Conservation (phyloP, 2,329 filamentous ascomycete genomes). For the Trichophyton equinum region DNA sequence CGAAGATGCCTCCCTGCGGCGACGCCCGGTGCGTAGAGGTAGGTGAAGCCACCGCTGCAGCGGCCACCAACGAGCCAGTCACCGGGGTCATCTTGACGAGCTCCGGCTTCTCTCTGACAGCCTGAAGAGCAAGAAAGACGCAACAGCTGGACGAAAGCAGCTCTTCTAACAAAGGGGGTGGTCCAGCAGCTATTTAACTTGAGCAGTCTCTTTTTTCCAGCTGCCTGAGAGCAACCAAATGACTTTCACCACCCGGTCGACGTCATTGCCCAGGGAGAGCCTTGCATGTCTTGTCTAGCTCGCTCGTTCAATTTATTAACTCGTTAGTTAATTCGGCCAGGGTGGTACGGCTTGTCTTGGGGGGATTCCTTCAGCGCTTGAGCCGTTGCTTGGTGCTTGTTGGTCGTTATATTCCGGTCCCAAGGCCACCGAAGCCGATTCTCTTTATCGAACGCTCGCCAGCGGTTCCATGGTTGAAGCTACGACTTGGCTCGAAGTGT, state of each 20-base stretch:
- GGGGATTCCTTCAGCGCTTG: background rate
- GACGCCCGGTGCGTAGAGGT: slow-evolving; percentile 28
- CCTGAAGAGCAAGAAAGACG: background rate
- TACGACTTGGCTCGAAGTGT: too few species aligned
- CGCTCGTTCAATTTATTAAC: too few species aligned
- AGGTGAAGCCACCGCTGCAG: slow-evolving; percentile 11
- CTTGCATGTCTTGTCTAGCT: background rate
- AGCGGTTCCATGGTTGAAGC: too few species aligned
- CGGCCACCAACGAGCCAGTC: slow-evolving; percentile 6
- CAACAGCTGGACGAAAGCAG: too few species aligned
- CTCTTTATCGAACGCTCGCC: too few species aligned
- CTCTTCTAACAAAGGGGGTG: too few species aligned
- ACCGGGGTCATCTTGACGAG: slow-evolving; percentile 5
- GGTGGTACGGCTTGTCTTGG: background rate
- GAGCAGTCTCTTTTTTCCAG: too few species aligned
- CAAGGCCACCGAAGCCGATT: background rate
- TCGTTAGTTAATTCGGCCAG: background rate
- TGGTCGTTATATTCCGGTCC: background rate
- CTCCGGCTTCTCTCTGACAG: background rate
- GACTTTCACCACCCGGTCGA: too few species aligned
- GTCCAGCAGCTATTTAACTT: too few species aligned
- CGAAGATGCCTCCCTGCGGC: slow-evolving; percentile 57
- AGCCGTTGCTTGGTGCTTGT: background rate
- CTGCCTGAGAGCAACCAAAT: too few species aligned
- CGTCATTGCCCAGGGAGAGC: background rate